Percentiles rank a stretch among this genome's conserved stretches.
These are phyloP conservation scores for Sarocladium brachiariae DNA, from an alignment of 2,329 filamentous ascomycete genomes.

Conservation along the genomic window DNA sequence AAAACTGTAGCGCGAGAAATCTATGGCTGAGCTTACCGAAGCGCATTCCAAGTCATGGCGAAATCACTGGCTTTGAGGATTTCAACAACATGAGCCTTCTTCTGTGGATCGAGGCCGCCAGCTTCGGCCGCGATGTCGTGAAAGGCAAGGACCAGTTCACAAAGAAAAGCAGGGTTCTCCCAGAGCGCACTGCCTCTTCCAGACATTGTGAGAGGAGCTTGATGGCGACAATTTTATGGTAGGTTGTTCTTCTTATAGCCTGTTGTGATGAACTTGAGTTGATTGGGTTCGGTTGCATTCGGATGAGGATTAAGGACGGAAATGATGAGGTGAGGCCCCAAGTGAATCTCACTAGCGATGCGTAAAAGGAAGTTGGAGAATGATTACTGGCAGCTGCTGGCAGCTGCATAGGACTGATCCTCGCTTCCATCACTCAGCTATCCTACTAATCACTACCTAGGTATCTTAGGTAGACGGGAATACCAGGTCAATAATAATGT, in stretches of 20 bases:
- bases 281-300: too few species aligned
- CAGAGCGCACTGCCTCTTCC: slow-evolving; percentile 20
- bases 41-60: slow-evolving; percentile 35
- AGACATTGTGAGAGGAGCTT: slow-evolving; percentile 11
- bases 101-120: slow-evolving; percentile 21
- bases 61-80: slow-evolving; percentile 27
- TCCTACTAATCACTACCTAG: too few species aligned
- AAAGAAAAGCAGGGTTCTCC: slow-evolving; percentile 27
- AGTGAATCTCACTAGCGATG: too few species aligned
- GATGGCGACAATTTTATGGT: not conserved
- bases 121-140: slow-evolving; percentile 22
- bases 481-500: too few species aligned
- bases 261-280: too few species aligned
- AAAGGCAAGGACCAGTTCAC: slow-evolving; percentile 25
- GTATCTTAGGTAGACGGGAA: too few species aligned
- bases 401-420: not conserved
- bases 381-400: not conserved
- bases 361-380: too few species aligned
- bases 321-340: too few species aligned
- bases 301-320: too few species aligned
- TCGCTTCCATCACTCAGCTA: not conserved
- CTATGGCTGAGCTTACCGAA: slow-evolving; percentile 30
- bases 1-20: too few species aligned
- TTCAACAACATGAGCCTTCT: slow-evolving; percentile 24
- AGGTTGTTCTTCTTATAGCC: too few species aligned